Percentiles rank a stretch among this genome's conserved stretches.
Conservation (phyloP, 1,284 basidiomycete species). For the Rugosomyces carneus region DNA sequence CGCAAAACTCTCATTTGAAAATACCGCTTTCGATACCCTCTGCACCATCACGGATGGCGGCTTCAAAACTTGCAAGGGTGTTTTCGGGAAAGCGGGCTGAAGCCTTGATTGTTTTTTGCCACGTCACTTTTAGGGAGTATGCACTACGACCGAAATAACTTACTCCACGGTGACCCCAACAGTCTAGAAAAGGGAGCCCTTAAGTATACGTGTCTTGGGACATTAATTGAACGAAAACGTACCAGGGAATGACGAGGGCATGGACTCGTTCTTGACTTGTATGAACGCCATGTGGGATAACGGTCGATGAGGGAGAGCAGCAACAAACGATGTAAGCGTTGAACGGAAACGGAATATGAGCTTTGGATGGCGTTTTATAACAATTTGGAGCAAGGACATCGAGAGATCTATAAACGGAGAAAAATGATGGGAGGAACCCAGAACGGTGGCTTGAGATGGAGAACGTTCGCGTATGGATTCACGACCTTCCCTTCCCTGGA, state of each 20-base stretch:
- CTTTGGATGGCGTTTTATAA: conserved; percentile 22
- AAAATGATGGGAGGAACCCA: conserved; percentile 4
- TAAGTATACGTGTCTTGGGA: not conserved
- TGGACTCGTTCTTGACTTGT: not conserved
- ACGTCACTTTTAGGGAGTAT: too few species aligned
- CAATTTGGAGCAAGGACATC: conserved; percentile 2
- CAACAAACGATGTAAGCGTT: conserved; percentile 1
- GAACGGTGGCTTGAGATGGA: not conserved
- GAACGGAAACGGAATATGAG: conserved; percentile 1
- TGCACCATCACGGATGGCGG: conserved; percentile 88
- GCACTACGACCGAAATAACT: conserved; percentile 8
- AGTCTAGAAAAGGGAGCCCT: conserved; percentile 43
- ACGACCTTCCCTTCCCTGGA: conserved; percentile 3
- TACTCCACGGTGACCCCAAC: conserved; percentile 94
- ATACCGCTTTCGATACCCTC: conserved; percentile 93
- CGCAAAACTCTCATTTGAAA: conserved; percentile 26
- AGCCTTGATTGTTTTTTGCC: conserved; percentile 41
- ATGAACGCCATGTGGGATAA: conserved; percentile 1
- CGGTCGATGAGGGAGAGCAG: conserved; percentile 1
- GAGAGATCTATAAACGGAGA: conserved; percentile 13
- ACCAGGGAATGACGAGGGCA: conserved; percentile 26
- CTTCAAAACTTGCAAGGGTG: conserved; percentile 88
- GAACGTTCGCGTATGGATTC: conserved; percentile 1
- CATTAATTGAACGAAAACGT: conserved; percentile 7
- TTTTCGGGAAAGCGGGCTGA: conserved; percentile 88